Base-by-base conservation (phyloP, 495 filamentous ascomycete species). In the Tuber aestivum region DNA sequence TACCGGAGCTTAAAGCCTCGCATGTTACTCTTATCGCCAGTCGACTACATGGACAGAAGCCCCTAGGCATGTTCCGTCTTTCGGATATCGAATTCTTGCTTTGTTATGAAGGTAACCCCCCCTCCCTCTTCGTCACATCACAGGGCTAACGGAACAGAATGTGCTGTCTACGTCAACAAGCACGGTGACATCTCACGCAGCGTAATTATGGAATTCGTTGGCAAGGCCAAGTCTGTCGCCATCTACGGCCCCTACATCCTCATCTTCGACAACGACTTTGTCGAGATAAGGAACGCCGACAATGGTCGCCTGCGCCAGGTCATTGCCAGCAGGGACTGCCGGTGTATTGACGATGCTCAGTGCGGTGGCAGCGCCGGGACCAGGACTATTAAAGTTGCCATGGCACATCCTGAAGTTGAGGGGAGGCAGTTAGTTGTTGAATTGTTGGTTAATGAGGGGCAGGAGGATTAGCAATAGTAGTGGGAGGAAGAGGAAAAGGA, bases 141-240 rank as follows among this genome's bases (percentile, higher is more conserved):
- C n/a, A 32, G 27, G 5, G 27, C 27, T 32, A 73, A 69, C 38
- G 10, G 73, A 65, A 14, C 27, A 65, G 93, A 97, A 83, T 97
- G 95, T 77, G 95, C 93, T 35, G 93, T 98, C 1, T 99, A 98
- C 78, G 93, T 97, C 83, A 97, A 98, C 85, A 97, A 98, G 84
- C 94, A 97, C 83, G 96, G 95, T 76, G 95, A 98, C 74, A 92
- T 99, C 27, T 93, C 90, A 48, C 90, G 95, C 69, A 91, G 90
- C 48, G 93, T 98, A 74, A 92, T 99, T 75, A 96, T 98, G 93
- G 93, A 97, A 80, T 98, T 97, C 84, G 94, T 97, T 6, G 96
- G 96, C 74, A 93, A 91, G 79, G 95, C 95, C 14, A 87, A 86
- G 72, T 86, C 85, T 4, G 88, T 88, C 3, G 94, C 92, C 74